phyloP scores from a whole-genome alignment of 106 monocot species.

The Ottelia alismoides region DNA sequence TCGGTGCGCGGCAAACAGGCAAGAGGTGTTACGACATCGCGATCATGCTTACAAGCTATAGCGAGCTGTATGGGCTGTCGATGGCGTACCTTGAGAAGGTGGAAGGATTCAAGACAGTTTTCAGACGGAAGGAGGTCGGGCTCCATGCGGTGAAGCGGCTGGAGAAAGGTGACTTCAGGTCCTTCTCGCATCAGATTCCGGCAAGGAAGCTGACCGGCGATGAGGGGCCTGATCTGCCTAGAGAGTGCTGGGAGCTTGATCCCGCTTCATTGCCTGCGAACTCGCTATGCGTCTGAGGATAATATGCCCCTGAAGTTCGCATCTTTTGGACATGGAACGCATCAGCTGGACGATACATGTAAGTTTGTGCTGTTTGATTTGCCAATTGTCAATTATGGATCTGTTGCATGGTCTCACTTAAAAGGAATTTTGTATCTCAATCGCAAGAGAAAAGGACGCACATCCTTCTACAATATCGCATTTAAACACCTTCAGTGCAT shows the following conservation, averaged over 20 bases:
- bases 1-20: slow-evolving; percentile 10
- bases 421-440: too few relatives aligned
- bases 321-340: too few relatives aligned
- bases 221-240: slow-evolving; percentile 37
- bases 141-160: slow-evolving; percentile 53
- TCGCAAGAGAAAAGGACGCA: too few relatives aligned
- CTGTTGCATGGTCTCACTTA: too few relatives aligned
- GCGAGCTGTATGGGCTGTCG: slow-evolving; percentile 65
- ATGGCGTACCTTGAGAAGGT: slow-evolving; percentile 84
- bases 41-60: slow-evolving; percentile 55
- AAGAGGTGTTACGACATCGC: slow-evolving; percentile 56
- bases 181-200: slow-evolving; percentile 90
- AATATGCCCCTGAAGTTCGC: too few relatives aligned
- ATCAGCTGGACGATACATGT: too few relatives aligned
- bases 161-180: slow-evolving; percentile 32
- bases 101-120: slow-evolving; percentile 73
- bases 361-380: too few relatives aligned
- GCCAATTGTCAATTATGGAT: too few relatives aligned
- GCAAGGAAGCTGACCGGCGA: slow-evolving; percentile 32
- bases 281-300: too few relatives aligned
- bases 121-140: slow-evolving; percentile 61
- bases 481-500: too few relatives aligned
- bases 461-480: too few relatives aligned
- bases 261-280: slow-evolving; percentile 74
- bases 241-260: slow-evolving; percentile 94